A percentile compares a stretch with the other conserved stretches of the same genome.
These are phyloP conservation scores for Linum trigynum DNA, from an alignment of 345 rosid genomes.

Conservation along the genomic window DNA sequence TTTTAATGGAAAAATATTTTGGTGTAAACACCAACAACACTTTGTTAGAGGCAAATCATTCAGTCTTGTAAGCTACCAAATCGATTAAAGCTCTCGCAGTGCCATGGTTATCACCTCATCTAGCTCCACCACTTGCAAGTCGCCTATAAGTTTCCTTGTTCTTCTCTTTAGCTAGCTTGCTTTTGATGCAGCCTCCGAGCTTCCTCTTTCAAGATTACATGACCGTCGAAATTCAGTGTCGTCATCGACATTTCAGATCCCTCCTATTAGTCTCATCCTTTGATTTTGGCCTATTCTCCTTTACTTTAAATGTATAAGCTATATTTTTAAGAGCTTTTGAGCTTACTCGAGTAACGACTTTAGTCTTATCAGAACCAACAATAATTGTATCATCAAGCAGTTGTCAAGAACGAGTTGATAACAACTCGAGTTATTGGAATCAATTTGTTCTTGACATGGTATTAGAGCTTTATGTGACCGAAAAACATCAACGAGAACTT, in stretches of 20 bases:
- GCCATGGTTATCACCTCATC: conserved; percentile 51
- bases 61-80: conserved; percentile 76
- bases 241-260: conserved; percentile 52
- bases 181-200: conserved; percentile 89
- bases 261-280: conserved; percentile 33
- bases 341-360: conserved; percentile 51
- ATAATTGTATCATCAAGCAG: conserved; percentile 84
- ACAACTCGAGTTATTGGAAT: too few relatives aligned
- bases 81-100: conserved; percentile 51
- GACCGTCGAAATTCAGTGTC: conserved; percentile 75
- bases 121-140: conserved; percentile 69
- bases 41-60: conserved; percentile 56
- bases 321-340: conserved; percentile 77
- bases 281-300: conserved; percentile 34
- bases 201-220: conserved; percentile 87
- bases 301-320: conserved; percentile 79
- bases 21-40: too few relatives aligned
- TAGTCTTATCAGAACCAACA: conserved; percentile 49
- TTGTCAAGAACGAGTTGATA: background rate
- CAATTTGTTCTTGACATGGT: too few relatives aligned
- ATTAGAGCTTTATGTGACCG: too few relatives aligned
- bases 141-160: conserved; percentile 94
- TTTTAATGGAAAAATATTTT: too few relatives aligned
- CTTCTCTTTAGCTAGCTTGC: conserved; percentile 93
- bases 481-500: conserved; percentile 34